A percentile compares a stretch with the other conserved stretches of the same genome.
Evolutionary conservation across 1,284 basidiomycete species (phyloP).

Genomic region (Melampsora larici-populina): DNA sequence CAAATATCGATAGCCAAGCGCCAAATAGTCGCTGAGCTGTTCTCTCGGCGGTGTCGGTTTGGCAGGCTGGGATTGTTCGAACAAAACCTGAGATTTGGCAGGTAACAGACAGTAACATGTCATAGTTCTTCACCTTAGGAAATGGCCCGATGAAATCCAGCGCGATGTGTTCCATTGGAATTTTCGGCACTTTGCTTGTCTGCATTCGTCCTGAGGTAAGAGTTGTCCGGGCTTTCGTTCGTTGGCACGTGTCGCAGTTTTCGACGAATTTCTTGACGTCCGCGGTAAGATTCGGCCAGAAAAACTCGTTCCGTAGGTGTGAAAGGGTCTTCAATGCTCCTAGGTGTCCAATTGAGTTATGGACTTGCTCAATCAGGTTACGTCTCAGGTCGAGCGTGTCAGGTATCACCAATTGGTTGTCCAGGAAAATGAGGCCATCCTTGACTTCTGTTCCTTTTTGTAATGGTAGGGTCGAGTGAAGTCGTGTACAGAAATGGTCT

Average conservation of each 20-base stretch:
- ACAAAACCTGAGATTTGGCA: neutral
- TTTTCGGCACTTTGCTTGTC: slow-evolving; percentile 2
- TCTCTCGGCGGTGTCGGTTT: too few relatives aligned
- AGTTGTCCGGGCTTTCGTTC: slow-evolving; percentile 41
- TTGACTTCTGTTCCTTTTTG: neutral
- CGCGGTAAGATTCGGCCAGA: slow-evolving; percentile 56
- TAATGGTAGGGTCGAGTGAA: neutral
- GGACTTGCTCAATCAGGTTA: slow-evolving; percentile 49
- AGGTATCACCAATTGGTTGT: slow-evolving; percentile 53
- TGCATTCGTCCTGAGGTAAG: slow-evolving; percentile 20
- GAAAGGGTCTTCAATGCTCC: slow-evolving; percentile 55
- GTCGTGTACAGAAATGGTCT: neutral
- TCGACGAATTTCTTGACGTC: neutral
- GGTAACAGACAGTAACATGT: neutral
- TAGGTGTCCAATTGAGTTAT: slow-evolving; percentile 55
- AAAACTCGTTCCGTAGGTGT: slow-evolving; percentile 51
- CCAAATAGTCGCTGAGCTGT: too few relatives aligned
- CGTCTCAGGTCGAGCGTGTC: slow-evolving; percentile 45
- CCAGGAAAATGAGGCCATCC: slow-evolving; percentile 52
- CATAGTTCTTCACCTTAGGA: neutral
- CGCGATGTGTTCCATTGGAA: too few relatives aligned
- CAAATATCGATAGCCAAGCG: too few relatives aligned
- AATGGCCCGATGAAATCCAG: slow-evolving; percentile 13
- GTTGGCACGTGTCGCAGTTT: slow-evolving; percentile 43
- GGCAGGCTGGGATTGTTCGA: neutral